These are phyloP conservation scores for Calonectria pseudoreteaudii DNA, from an alignment of 2,329 filamentous ascomycete genomes.

Conservation along the genomic window DNA sequence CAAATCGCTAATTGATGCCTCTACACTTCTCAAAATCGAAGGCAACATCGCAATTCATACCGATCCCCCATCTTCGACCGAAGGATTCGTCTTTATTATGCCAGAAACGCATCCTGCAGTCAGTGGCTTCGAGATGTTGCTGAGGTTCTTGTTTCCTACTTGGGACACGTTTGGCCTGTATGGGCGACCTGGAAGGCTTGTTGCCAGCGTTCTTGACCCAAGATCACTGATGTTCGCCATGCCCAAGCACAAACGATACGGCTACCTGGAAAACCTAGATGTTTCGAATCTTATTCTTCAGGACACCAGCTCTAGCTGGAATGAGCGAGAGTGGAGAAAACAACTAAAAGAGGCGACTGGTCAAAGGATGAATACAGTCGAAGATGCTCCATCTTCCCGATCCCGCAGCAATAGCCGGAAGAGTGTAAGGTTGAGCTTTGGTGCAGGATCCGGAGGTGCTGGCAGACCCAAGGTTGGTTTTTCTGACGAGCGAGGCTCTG, in stretches of 20 bases:
- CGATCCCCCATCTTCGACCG: slow-evolving; percentile 79
- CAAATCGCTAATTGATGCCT: slow-evolving; percentile 93
- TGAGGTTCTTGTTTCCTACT: slow-evolving; percentile 91
- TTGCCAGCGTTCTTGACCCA: slow-evolving; percentile 87
- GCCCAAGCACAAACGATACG: slow-evolving; percentile 87
- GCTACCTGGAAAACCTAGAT: slow-evolving; percentile 90
- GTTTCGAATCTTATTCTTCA: slow-evolving; percentile 83
- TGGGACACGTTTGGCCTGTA: slow-evolving; percentile 95
- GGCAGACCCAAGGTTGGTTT: slow-evolving; percentile 65
- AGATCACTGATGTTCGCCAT: slow-evolving; percentile 98
- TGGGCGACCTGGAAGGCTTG: slow-evolving; percentile 85
- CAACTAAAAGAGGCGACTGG: slow-evolving; percentile 90
- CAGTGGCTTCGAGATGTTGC: slow-evolving; percentile 93
- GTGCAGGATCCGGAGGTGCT: slow-evolving; percentile 36
- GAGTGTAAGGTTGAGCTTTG: slow-evolving; percentile 67
- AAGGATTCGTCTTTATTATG: slow-evolving; percentile 98
- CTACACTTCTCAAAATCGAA: slow-evolving; percentile 93
- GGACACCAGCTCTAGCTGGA: slow-evolving; percentile 81
- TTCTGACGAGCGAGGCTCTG: slow-evolving; percentile 64
- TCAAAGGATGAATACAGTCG: slow-evolving; percentile 76
- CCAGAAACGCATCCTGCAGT: slow-evolving; percentile 93
- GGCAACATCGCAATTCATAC: slow-evolving; percentile 90
- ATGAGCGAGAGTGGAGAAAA: slow-evolving; percentile 89
- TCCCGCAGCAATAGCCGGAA: slow-evolving; percentile 69
- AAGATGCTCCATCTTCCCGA: slow-evolving; percentile 58